Base-by-base conservation (phyloP, 176 grass and related monocot species). In the Aegilops sharonensis region DNA sequence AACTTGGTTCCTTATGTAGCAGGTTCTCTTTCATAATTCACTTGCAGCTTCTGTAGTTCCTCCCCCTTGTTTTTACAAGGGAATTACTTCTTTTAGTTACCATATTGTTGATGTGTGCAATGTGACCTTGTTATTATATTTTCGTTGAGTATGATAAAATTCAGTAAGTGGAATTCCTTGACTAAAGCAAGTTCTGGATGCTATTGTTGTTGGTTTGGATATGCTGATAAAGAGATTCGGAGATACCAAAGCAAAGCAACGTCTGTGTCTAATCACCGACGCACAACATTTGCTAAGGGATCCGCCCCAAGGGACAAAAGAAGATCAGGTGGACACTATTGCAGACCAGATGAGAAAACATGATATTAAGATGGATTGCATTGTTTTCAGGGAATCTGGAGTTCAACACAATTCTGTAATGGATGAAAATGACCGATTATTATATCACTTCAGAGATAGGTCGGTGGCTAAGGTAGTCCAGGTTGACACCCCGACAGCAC, bases 151-250 rank as follows among this genome's bases (percentile, higher is more conserved):
- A 60, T 87, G 57, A 32, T 76, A 29, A 20, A 69, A 54, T 80
- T 84, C 95, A 54, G 50, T 54, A 7, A 54, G 15, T 59, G 56
- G 18, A 77, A 77, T 81, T 81, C 95, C 94, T 98, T 93, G 86
- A 92, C 90, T 45, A 43, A 85, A 17, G 37, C 68, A 81, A 98
- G 96, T 98, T 91, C 72, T 98, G 47, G 96, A 98, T 94, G 92
- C 92, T 50, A 88, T 98, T 92, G 96, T 98, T 88, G 92, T 95
- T 84, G 93, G 93, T 66, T 92, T 95, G 32, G 93, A 98, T 85
- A 94, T 98, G 96, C 57, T 98, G 66, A 94, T 98, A 83, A 98
- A 93, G 82, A 98, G 95, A 89, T 98, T 82, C 27, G 83, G 85
- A 35, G 31, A 69, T 86, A 88, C 66, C 50, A 98, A 95, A 90